Evolutionary conservation across 371 early-diverging fungal genomes (phyloP), one percentile per base, ranked within the genome.

Genomic region (Apophysomyces sp.): DNA sequence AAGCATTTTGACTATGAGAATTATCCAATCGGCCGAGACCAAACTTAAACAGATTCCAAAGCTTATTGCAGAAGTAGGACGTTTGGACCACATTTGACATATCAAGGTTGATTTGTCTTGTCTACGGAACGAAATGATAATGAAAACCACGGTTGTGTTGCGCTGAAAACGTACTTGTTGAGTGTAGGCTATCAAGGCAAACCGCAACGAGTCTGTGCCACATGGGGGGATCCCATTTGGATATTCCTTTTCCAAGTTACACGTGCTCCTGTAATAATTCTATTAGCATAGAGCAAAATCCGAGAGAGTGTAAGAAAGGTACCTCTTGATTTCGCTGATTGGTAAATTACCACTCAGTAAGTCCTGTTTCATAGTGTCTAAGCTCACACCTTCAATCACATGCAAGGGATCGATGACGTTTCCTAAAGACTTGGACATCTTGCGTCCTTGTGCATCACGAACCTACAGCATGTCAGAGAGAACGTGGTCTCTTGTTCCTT

Each of bases 321-420:
- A 87, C 74, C 77, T 74, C 44, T 82, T 76, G 21, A 96, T 86
- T 79, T 99, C 99, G 32, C 84, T 79, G 59, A 86, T 70, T 28
- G 92, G 86, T 18, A 99, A 73, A 67, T 97, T 95, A 30, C 95
- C 90, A 7, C 76, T 80, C 34, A 82, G 75, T 31, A 99, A 60
- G 18, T 74, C 82, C 13, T 84, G 69, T 39, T 92, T 86, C 63
- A 98, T 73, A 2, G 83, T 76, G 21, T 86, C 79, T 37, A 92
- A 74, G 18, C 84, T 69, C 27, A 91, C 88, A 24, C 91, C 99
- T 49, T 96, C 88, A 65, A 98, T 98, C n/a, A 98, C 94, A 78
- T 94, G 90, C 4, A 96, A 65, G 3, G 98, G 99, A 73, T 99
- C 98, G 64, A 99, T 95, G 7, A 98, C 99, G 73, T 99, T 99